These are phyloP conservation scores for Talaromyces pinophilus DNA, from an alignment of 2,329 filamentous ascomycete species.

Conservation along the genomic window DNA sequence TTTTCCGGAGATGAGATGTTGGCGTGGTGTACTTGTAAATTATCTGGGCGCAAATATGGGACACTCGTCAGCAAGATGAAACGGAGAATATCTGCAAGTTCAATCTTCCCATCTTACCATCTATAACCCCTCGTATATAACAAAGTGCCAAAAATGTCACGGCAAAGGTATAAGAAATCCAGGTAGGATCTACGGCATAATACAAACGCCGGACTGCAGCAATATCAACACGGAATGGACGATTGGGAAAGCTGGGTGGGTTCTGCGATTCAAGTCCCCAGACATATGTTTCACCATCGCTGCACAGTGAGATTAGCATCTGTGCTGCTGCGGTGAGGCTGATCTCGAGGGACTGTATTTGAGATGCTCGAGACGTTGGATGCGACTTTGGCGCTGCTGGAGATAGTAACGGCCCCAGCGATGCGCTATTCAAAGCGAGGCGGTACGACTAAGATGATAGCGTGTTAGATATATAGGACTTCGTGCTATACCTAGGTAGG, in stretches of 20 bases:
- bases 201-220: slow-evolving; percentile 23
- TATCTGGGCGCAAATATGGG: neutral
- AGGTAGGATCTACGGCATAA: slow-evolving; percentile 26
- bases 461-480: neutral
- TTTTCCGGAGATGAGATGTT: neutral
- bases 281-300: slow-evolving; percentile 17
- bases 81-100: neutral
- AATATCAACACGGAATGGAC: slow-evolving; percentile 21
- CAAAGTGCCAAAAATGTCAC: slow-evolving; percentile 24
- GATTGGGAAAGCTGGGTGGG: slow-evolving; percentile 22
- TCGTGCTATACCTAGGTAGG: neutral
- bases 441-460: slow-evolving; percentile 5
- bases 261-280: slow-evolving; percentile 24
- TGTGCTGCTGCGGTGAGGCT: slow-evolving; percentile 25
- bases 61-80: neutral
- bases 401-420: slow-evolving; percentile 7
- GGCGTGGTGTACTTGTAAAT: slow-evolving; percentile 9
- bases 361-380: slow-evolving; percentile 3
- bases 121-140: slow-evolving; percentile 24
- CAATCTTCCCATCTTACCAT: slow-evolving; percentile 20
- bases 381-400: slow-evolving; percentile 6
- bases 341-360: slow-evolving; percentile 20
- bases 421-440: slow-evolving; percentile 15
- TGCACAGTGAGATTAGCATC: slow-evolving; percentile 25
- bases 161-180: slow-evolving; percentile 27